Percentiles rank a stretch among this genome's conserved stretches.
Conservation (phyloP, 257 asterid genomes). For the Marsdenia floribunda region DNA sequence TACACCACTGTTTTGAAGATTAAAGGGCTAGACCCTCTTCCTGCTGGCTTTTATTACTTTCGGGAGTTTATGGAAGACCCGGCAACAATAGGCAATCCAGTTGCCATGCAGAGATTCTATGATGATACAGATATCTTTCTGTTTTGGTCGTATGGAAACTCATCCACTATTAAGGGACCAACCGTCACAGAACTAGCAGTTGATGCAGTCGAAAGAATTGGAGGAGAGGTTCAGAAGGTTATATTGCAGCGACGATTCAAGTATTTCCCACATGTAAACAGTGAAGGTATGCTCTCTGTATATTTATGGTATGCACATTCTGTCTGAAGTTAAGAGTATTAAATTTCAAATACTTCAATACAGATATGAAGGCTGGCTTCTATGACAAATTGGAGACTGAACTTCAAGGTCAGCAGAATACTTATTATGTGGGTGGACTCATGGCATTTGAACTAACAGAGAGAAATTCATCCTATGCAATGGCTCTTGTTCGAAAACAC, state of each 20-base stretch:
- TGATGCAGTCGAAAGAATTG: conserved; percentile 67
- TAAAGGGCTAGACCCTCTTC: conserved; percentile 65
- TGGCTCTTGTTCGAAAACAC: conserved; percentile 52
- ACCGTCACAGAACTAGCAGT: conserved; percentile 47
- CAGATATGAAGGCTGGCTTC: conserved; percentile 68
- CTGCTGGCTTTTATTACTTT: conserved; percentile 75
- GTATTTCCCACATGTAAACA: conserved; percentile 69
- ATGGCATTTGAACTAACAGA: conserved; percentile 92
- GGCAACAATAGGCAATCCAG: conserved; percentile 74
- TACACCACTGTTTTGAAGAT: conserved; percentile 80
- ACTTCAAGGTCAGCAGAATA: conserved; percentile 68
- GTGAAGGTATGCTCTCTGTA: conserved; percentile 44
- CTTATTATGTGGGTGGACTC: conserved; percentile 77
- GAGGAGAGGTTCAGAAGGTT: conserved; percentile 46
- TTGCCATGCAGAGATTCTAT: conserved; percentile 72
- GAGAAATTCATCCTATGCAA: conserved; percentile 71
- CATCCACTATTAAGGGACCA: conserved; percentile 39
- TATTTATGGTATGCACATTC: not conserved
- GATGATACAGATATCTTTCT: conserved; percentile 54
- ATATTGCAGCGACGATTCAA: conserved; percentile 62
- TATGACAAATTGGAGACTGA: conserved; percentile 55
- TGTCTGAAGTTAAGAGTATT: conserved; percentile 1
- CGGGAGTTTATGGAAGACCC: conserved; percentile 77
- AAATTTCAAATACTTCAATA: conserved; percentile 7
- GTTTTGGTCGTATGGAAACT: conserved; percentile 86